Evolutionary conservation across 2,329 filamentous ascomycete species (phyloP).

Genomic region (Delphinella strobiligena): DNA sequence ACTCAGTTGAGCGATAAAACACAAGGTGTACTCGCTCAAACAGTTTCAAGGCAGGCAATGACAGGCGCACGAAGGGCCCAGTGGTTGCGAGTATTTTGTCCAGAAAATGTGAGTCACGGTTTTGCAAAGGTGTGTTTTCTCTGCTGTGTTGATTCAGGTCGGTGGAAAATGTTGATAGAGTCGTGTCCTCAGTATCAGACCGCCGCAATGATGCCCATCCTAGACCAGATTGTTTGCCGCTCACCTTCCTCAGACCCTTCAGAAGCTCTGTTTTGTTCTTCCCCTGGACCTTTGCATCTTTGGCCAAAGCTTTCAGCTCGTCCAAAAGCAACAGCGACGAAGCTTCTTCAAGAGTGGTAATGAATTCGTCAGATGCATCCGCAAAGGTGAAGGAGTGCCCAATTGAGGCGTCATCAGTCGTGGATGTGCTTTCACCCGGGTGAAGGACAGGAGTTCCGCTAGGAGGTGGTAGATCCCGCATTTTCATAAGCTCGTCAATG

Average conservation of each 20-base stretch:
- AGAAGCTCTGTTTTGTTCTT: conserved; percentile 78
- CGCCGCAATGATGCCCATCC: conserved; percentile 55
- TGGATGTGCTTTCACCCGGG: conserved; percentile 39
- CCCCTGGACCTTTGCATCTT: conserved; percentile 74
- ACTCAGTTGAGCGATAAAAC: conserved; percentile 90
- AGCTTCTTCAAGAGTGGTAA: conserved; percentile 71
- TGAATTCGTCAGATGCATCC: conserved; percentile 60
- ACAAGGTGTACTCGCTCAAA: conserved; percentile 93
- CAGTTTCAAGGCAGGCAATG: conserved; percentile 57
- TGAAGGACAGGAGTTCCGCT: conserved; percentile 24
- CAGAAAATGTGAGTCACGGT: conserved; percentile 62
- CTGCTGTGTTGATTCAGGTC: conserved; percentile 17
- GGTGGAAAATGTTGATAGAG: conserved; percentile 30
- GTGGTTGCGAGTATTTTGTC: conserved; percentile 65
- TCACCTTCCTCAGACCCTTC: conserved; percentile 59
- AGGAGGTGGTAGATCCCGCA: conserved; percentile 40
- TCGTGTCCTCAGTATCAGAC: conserved; percentile 48
- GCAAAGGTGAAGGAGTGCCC: conserved; percentile 60
- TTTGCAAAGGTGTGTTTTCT: conserved; percentile 37
- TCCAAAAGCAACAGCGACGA: conserved; percentile 72
- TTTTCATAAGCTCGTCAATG: conserved; percentile 50
- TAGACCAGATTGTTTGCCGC: conserved; percentile 64
- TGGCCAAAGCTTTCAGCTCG: conserved; percentile 73
- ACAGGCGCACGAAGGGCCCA: conserved; percentile 75
- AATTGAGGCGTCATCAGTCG: conserved; percentile 37